A percentile compares a stretch with the other conserved stretches of the same genome.
Conservation (phyloP, 192 early-diverging fungal genomes). For the Kickxella alabastrina region DNA sequence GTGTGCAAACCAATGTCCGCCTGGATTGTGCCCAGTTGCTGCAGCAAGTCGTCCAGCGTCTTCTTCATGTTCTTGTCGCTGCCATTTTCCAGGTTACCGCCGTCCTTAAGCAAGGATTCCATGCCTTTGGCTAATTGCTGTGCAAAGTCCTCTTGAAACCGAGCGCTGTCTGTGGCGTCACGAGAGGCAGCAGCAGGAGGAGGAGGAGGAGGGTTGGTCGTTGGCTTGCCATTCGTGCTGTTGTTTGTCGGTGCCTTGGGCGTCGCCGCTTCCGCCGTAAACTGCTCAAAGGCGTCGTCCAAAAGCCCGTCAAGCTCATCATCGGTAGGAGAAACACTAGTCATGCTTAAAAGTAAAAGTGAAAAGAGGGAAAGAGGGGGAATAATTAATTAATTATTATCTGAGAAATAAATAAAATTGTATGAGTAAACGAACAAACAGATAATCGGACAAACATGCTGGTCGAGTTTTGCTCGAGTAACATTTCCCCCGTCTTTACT, state of each 20-base stretch:
- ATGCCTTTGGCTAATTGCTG: conserved; percentile 74
- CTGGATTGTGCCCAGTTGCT: conserved; percentile 55
- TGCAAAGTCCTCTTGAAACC: conserved; percentile 68
- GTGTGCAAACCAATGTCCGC: conserved; percentile 42
- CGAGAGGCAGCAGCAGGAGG: not conserved
- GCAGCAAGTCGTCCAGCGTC: conserved; percentile 73
- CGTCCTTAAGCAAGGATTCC: conserved; percentile 58
- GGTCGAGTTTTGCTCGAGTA: too few relatives aligned
- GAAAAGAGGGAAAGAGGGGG: conserved; percentile 9
- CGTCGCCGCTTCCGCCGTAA: conserved; percentile 41
- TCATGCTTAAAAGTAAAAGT: conserved; percentile 17
- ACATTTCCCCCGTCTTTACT: too few relatives aligned
- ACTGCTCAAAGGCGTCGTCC: conserved; percentile 77
- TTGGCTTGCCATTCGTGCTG: not conserved
- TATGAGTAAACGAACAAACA: not conserved
- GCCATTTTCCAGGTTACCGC: conserved; percentile 13
- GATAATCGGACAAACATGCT: too few relatives aligned
- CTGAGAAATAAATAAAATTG: conserved; percentile 15
- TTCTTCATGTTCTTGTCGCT: conserved; percentile 58
- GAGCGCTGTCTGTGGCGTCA: conserved; percentile 18
- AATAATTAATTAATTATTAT: conserved; percentile 28
- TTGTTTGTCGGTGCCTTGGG: conserved; percentile 30
- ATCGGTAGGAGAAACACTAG: conserved; percentile 47
- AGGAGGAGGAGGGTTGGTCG: not conserved
- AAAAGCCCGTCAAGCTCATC: conserved; percentile 67